Percentiles rank a stretch among this genome's conserved stretches.
Evolutionary conservation across 208 protist species (phyloP).

Genomic region (Leishmania braziliensis): DNA sequence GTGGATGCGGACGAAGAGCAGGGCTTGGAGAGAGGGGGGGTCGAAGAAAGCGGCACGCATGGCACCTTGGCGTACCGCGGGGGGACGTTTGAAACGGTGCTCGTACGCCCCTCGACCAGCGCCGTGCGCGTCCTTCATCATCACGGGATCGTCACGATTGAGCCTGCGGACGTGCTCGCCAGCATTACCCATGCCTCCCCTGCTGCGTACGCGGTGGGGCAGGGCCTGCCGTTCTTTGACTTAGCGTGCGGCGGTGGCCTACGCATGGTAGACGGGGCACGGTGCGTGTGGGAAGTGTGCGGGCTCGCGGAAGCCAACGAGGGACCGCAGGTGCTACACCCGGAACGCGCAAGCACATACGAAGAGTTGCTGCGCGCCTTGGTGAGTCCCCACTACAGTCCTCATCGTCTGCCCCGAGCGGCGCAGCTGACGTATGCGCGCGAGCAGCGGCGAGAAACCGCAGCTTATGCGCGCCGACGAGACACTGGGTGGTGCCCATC

Average conservation of each 20-base stretch:
- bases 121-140: conserved; percentile 76
- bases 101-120: conserved; percentile 55
- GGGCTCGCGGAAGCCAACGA: conserved; percentile 41
- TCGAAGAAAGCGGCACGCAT: background rate
- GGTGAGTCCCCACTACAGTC: conserved; percentile 66
- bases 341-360: conserved; percentile 34
- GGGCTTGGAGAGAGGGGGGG: background rate
- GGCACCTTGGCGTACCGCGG: conserved; percentile 4
- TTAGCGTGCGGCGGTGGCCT: conserved; percentile 68
- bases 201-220: conserved; percentile 61
- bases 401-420: conserved; percentile 61
- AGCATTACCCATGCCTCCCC: conserved; percentile 32
- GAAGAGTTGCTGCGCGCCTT: conserved; percentile 64
- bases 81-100: conserved; percentile 54
- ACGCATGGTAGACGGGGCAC: conserved; percentile 79
- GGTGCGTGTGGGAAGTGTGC: conserved; percentile 63
- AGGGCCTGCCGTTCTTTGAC: conserved; percentile 86
- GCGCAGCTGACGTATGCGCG: conserved; percentile 34
- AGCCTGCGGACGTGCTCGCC: conserved; percentile 63
- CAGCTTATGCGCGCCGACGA: conserved; percentile 28
- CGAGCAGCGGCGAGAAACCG: conserved; percentile 34
- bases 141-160: conserved; percentile 55
- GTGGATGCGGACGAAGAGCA: background rate
- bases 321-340: conserved; percentile 28
- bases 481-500: conserved; percentile 47